Evolutionary conservation across 352 stramenopile species (phyloP).

Genomic region (Phytophthora colocasiae): DNA sequence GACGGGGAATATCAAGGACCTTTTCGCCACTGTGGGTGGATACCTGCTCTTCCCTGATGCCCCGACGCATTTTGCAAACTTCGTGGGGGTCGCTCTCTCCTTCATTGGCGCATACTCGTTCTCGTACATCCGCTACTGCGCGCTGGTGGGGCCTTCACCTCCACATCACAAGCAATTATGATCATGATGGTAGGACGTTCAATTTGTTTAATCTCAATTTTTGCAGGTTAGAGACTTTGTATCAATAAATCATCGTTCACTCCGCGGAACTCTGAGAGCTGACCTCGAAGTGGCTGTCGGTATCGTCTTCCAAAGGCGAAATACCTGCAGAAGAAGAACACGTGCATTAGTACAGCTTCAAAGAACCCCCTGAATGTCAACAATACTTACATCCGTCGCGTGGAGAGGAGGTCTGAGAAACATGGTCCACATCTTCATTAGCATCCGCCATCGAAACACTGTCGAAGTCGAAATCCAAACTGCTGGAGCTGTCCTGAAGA

Average conservation of each 20-base stretch:
- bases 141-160: constrained; percentile 32
- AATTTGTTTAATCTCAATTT: constrained; percentile 23
- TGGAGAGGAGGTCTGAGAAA: constrained; percentile 79
- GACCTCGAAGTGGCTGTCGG: constrained; percentile 84
- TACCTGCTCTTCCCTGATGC: constrained; percentile 72
- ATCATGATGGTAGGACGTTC: constrained; percentile 18
- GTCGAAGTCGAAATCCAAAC: constrained; percentile 83
- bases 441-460: constrained; percentile 77
- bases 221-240: constrained; percentile 23
- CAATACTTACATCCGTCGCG: constrained; percentile 72
- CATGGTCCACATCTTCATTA: constrained; percentile 65
- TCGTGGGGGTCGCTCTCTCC: constrained; percentile 66
- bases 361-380: background rate
- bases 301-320: constrained; percentile 81
- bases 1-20: constrained; percentile 81
- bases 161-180: constrained; percentile 20
- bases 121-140: constrained; percentile 74
- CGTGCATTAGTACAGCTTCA: constrained; percentile 13
- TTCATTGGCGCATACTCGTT: constrained; percentile 78
- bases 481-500: constrained; percentile 55
- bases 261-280: constrained; percentile 82
- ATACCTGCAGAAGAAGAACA: constrained; percentile 50
- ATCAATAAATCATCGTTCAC: constrained; percentile 50
- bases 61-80: constrained; percentile 47
- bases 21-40: constrained; percentile 63